A percentile compares a stretch with the other conserved stretches of the same genome.
These are phyloP conservation scores for Aspergillus jensenii DNA, from an alignment of 2,329 filamentous ascomycete species.

Conservation along the genomic window DNA sequence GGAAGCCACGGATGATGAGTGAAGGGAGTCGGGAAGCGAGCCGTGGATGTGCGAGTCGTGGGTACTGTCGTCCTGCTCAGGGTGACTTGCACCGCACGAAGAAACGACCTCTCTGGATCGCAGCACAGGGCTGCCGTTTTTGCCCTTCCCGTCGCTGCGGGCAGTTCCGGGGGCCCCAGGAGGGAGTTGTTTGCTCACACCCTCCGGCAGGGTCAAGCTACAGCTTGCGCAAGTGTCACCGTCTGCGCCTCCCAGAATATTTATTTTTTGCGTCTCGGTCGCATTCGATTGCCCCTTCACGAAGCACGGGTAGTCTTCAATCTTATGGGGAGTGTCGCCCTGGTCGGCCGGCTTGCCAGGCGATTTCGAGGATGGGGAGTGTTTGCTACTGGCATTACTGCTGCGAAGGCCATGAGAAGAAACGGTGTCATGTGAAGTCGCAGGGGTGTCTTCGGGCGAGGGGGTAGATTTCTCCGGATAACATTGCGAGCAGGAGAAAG, in stretches of 20 bases:
- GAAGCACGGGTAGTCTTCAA: conserved; percentile 55
- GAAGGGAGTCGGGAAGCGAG: conserved; percentile 40
- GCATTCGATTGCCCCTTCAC: conserved; percentile 37
- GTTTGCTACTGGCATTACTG: conserved; percentile 17
- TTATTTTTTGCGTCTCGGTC: conserved; percentile 47
- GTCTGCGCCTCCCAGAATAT: conserved; percentile 44
- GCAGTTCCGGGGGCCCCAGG: conserved; percentile 54
- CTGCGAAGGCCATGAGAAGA: conserved; percentile 26
- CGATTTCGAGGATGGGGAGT: conserved; percentile 15
- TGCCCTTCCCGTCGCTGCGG: conserved; percentile 48
- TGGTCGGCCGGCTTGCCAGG: conserved; percentile 14
- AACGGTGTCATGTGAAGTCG: conserved; percentile 30
- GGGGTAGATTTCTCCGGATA: conserved; percentile 39
- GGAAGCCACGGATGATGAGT: conserved; percentile 44
- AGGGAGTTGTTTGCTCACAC: conserved; percentile 54
- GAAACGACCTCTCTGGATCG: conserved; percentile 55
- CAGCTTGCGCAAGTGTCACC: conserved; percentile 59
- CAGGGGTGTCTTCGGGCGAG: conserved; percentile 44
- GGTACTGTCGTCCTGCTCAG: conserved; percentile 36
- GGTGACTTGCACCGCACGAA: conserved; percentile 47
- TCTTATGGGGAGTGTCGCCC: conserved; percentile 31
- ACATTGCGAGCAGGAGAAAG: conserved; percentile 55
- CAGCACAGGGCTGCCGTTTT: conserved; percentile 55
- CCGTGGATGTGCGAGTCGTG: conserved; percentile 36
- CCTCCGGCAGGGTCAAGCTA: conserved; percentile 55